Base-by-base conservation (phyloP, 257 asterid genomes). In the Jasminum sambac region DNA sequence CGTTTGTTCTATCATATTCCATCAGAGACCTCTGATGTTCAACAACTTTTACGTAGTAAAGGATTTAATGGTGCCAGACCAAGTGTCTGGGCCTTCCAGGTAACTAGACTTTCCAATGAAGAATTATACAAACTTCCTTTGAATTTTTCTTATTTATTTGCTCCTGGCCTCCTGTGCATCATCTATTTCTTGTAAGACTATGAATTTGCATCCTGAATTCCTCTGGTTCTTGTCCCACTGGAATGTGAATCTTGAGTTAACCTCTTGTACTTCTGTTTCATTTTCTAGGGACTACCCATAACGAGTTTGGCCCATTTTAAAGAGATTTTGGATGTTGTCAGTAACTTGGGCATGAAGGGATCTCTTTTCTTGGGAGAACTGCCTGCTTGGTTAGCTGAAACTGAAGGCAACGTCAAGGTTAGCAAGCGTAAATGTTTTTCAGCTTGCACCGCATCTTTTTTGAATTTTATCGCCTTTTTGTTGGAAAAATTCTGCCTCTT, bases 31-130 rank as follows among this genome's bases (percentile, higher is more conserved):
- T 78, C 84, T 37, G 70, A 85, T 77, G 74, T 88, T 67, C 86
- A 86, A 80, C 87, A 84, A n/a, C 68, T 39, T 74, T 69, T 92
- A 76, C 72, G 76, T 34, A 79, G 80, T 48, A 86, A 83, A 83
- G 96, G 96, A 74, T 89, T 82, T 79, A 81, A 77, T 21, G 96
- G 96, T 78, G 80, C 89, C 74, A 86, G 85, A 72, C 89, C 89
- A 63, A 88, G 98, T 80, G 59, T 89, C 12, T 92, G 98, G 98
- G 85, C 75, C 63, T 58, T 83, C 76, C 98, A 92, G 96, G 98
- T 92, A 81, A 78, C 61, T 44, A 44, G 30, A 68, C 24, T 62
- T 26, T 19, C 30, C 57, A 42, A 21, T 48, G 66, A 39, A 16
- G 43, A 30, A 42, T 30, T 55, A 44, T 39, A 23, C 4, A 26